Base-by-base conservation (phyloP, 139 green algal species). In the Zygnema cylindricum region DNA sequence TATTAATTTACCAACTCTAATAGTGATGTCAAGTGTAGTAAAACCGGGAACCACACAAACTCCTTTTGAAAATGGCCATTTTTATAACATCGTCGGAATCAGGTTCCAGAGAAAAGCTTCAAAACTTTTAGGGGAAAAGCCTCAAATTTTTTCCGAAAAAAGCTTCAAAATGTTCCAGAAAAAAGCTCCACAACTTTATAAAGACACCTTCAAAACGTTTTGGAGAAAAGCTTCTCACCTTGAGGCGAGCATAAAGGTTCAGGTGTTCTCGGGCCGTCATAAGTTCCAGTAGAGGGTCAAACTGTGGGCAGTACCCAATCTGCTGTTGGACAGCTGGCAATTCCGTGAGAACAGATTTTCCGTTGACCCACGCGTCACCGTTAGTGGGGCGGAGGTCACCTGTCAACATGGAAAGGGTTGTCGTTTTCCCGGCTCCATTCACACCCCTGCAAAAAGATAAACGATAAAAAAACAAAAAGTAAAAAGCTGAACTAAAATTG, bases 261-360 rank as follows among this genome's bases (percentile, higher is more conserved):
- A 95, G 86, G 22, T 95, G 94, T 71, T 95, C 94, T 2, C 82
- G 38, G 1, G 21, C 85, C 2, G 93, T 94, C 79, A 95, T 79
- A 38, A 91, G 75, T 0, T 92, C 89, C 57, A 93, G 85, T 33
- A 94, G 75, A 1, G 89, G 88, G 89, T 95, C 93, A 41, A 93
- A 93, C 81, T 95, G 93, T 0, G 93, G 93, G 84, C 93, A 95
- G 90, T 94, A 94, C 1, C 93, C 93, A 43, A 94, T 85, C 39
- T 77, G 54, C 83, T 42, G 36, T 33, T 82, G 86, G 1, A 81
- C 86, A 11, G 1, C 11, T 1, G 81, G 39, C 7, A 91, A 43
- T 16, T 81, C 33, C 3, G 11, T 86, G 11, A 55, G 2, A n/a
- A 90, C 78, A 16, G 30, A 82, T 76, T 22, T 7, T 16, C 81